A percentile compares a stretch with the other conserved stretches of the same genome.
These are phyloP conservation scores for Aspergillus indologenus DNA, from an alignment of 495 filamentous ascomycete genomes.

Conservation along the genomic window DNA sequence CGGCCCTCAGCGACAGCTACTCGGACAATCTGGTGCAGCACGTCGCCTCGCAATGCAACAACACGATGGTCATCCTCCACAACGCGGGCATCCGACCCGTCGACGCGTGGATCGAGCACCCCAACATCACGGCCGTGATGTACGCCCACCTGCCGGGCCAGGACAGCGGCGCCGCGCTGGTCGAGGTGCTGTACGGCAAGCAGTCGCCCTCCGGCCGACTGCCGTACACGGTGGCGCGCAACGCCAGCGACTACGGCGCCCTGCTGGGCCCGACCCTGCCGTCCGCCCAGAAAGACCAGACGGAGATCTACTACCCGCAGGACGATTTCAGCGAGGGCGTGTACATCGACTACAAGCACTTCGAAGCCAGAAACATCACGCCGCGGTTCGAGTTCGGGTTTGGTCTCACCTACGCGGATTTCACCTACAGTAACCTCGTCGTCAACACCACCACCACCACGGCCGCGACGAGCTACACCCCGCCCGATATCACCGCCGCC, in stretches of 20 bases:
- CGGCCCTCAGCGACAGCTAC: constrained; percentile 23
- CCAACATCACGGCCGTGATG: constrained; percentile 68
- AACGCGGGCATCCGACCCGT: constrained; percentile 42
- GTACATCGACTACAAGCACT: constrained; percentile 65
- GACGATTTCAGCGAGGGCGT: constrained; percentile 61
- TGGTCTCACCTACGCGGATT: constrained; percentile 65
- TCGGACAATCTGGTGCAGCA: constrained; percentile 55
- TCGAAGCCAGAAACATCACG: constrained; percentile 54
- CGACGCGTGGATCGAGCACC: constrained; percentile 42
- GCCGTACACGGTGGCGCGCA: constrained; percentile 77
- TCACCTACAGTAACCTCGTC: constrained; percentile 44
- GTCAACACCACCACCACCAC: background rate
- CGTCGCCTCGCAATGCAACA: constrained; percentile 54
- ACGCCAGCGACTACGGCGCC: constrained; percentile 62
- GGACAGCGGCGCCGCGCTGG: constrained; percentile 72
- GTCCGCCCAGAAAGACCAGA: constrained; percentile 7
- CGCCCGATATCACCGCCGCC: constrained; percentile 4
- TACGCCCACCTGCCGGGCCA: constrained; percentile 79
- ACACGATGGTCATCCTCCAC: constrained; percentile 52
- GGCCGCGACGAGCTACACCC: constrained; percentile 1
- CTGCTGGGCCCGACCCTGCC: constrained; percentile 53
- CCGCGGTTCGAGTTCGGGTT: constrained; percentile 67
- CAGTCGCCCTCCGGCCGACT: constrained; percentile 68
- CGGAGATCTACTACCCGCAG: constrained; percentile 58
- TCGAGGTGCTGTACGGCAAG: constrained; percentile 71